phyloP scores from a whole-genome alignment of 805 yeast species.

The Blastobotrys parvus region DNA sequence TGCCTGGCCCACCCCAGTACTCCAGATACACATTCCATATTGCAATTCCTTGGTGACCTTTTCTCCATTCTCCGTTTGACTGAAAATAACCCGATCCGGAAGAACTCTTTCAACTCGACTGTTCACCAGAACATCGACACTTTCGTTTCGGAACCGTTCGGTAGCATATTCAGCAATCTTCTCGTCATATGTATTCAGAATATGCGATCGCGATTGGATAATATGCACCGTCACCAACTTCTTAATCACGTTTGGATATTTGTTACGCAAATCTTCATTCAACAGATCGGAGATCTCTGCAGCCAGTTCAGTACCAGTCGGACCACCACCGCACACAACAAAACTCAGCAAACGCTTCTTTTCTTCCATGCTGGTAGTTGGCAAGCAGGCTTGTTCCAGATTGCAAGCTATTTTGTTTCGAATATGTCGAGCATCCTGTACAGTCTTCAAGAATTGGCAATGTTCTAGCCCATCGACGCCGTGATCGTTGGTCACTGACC shows the following conservation, averaged over 20 bases:
- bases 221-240: conserved; percentile 60
- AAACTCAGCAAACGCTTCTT: conserved; percentile 52
- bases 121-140: conserved; percentile 54
- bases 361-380: conserved; percentile 56
- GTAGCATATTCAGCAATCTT: conserved; percentile 57
- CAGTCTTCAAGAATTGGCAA: conserved; percentile 55
- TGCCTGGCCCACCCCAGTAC: conserved; percentile 65
- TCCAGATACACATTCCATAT: conserved; percentile 65
- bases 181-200: conserved; percentile 60
- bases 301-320: conserved; percentile 68
- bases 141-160: conserved; percentile 53
- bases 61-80: conserved; percentile 35
- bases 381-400: conserved; percentile 55
- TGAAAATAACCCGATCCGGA: conserved; percentile 50
- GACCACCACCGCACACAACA: conserved; percentile 70
- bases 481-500: conserved; percentile 60
- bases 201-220: conserved; percentile 60
- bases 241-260: conserved; percentile 52
- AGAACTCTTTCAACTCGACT: conserved; percentile 53
- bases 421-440: conserved; percentile 52
- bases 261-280: conserved; percentile 52
- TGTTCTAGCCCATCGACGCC: conserved; percentile 63
- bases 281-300: conserved; percentile 61
- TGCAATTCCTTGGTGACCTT: conserved; percentile 41
- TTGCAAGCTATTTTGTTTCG: conserved; percentile 47